Evolutionary conservation across 306 rosid species (phyloP).

Genomic region (Cucurbita maxima): DNA sequence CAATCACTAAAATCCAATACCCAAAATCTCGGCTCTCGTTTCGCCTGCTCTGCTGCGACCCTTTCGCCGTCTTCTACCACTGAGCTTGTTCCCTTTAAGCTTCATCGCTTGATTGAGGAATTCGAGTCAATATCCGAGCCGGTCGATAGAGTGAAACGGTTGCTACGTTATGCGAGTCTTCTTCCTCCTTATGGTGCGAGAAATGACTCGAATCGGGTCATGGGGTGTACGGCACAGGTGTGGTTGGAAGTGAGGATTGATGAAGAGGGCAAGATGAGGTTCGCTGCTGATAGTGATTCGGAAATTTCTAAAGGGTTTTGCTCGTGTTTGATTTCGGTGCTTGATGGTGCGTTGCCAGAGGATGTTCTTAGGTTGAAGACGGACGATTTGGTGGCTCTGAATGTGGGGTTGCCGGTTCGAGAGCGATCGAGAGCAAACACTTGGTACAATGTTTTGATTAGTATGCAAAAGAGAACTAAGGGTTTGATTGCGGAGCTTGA

Average conservation of each 20-base stretch:
- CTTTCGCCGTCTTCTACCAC: constrained; percentile 19
- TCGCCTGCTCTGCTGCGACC: constrained; percentile 37
- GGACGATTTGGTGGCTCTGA: constrained; percentile 53
- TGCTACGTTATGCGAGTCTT: constrained; percentile 36
- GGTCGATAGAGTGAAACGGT: constrained; percentile 44
- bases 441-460: constrained; percentile 81
- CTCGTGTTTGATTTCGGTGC: constrained; percentile 55
- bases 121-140: constrained; percentile 46
- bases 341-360: constrained; percentile 57
- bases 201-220: constrained; percentile 63
- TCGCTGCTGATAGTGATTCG: constrained; percentile 78
- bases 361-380: constrained; percentile 46
- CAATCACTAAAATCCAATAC: constrained; percentile 12
- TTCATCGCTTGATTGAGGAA: constrained; percentile 33
- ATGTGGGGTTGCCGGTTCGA: constrained; percentile 40
- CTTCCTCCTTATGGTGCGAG: constrained; percentile 22
- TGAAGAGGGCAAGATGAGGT: constrained; percentile 43
- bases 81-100: constrained; percentile 27
- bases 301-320: constrained; percentile 72
- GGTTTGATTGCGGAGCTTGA: constrained; percentile 50
- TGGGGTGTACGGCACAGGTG: constrained; percentile 93
- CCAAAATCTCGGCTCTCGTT: constrained; percentile 6
- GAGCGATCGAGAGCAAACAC: constrained; percentile 73
- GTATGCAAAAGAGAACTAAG: constrained; percentile 71
- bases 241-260: constrained; percentile 59